phyloP scores from a whole-genome alignment of 805 yeast species.

The Spathaspora sp. region DNA sequence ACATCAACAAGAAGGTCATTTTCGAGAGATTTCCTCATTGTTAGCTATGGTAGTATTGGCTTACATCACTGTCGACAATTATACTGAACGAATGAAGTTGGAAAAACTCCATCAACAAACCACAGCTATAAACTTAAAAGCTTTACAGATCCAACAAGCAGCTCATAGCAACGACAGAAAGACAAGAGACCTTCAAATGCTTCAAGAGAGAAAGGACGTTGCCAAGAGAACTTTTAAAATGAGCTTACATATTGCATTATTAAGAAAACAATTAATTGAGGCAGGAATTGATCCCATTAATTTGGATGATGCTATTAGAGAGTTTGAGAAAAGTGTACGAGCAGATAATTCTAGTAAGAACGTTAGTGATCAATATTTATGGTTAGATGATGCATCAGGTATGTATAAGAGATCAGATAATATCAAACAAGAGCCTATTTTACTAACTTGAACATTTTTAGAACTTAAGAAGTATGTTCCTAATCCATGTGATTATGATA shows the following conservation, averaged over 20 bases:
- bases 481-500: conserved; percentile 58
- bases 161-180: conserved; percentile 49
- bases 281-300: conserved; percentile 54
- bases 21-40: conserved; percentile 39
- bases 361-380: conserved; percentile 51
- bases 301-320: conserved; percentile 45
- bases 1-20: conserved; percentile 3
- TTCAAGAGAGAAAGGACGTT: conserved; percentile 48
- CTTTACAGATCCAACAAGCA: conserved; percentile 41
- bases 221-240: conserved; percentile 52
- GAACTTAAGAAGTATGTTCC: conserved; percentile 51
- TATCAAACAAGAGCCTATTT: background rate
- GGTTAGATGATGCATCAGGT: conserved; percentile 55
- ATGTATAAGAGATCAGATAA: conserved; percentile 9
- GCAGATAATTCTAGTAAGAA: conserved; percentile 54
- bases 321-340: conserved; percentile 55
- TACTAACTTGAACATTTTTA: conserved; percentile 14
- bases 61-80: conserved; percentile 52
- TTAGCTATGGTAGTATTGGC: conserved; percentile 42
- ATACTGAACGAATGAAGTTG: conserved; percentile 35
- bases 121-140: conserved; percentile 33
- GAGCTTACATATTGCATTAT: conserved; percentile 64
- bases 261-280: conserved; percentile 59
- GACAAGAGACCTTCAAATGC: conserved; percentile 48
- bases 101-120: conserved; percentile 33